Percentiles rank a stretch among this genome's conserved stretches.
Evolutionary conservation across 768 basidiomycete species (phyloP).

Genomic region (Omphalotus guepiniiformis): DNA sequence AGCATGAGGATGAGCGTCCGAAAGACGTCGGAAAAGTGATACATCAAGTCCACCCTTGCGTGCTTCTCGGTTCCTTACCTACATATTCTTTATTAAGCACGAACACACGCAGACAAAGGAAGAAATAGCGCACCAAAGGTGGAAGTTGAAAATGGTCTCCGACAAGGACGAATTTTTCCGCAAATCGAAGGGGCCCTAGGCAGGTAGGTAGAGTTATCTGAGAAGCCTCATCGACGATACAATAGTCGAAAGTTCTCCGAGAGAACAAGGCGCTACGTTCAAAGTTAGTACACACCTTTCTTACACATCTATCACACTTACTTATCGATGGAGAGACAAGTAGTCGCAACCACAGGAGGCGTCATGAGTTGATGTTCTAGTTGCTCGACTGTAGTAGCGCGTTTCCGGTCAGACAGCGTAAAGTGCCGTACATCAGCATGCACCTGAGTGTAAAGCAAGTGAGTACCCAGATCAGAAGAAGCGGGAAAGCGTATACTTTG

Average conservation of each 20-base stretch:
- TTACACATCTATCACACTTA: slow-evolving; percentile 46
- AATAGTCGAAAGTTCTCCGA: slow-evolving; percentile 87
- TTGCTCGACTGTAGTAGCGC: slow-evolving; percentile 70
- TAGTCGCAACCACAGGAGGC: slow-evolving; percentile 94
- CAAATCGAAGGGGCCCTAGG: slow-evolving; percentile 87
- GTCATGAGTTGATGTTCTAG: slow-evolving; percentile 78
- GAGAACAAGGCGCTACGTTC: slow-evolving; percentile 73
- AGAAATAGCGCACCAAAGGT: slow-evolving; percentile 60
- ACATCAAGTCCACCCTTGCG: slow-evolving; percentile 84
- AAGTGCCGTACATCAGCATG: slow-evolving; percentile 76
- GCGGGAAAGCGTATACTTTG: slow-evolving; percentile 68
- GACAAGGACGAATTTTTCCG: slow-evolving; percentile 88
- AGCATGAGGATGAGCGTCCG: slow-evolving; percentile 80
- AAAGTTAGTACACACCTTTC: slow-evolving; percentile 4
- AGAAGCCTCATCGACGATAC: slow-evolving; percentile 97
- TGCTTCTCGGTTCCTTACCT: slow-evolving; percentile 82
- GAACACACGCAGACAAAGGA: neutral
- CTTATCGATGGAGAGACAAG: slow-evolving; percentile 93
- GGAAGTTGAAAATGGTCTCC: slow-evolving; percentile 98
- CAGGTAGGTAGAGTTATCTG: slow-evolving; percentile 97
- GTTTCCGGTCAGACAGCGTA: slow-evolving; percentile 54
- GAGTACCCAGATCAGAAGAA: neutral
- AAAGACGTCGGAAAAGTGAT: slow-evolving; percentile 85
- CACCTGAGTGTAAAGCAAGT: slow-evolving; percentile 44
- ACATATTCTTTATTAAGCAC: neutral